Base-by-base conservation (phyloP, 2,329 filamentous ascomycete genomes). In the Zymoseptoria crescenta region DNA sequence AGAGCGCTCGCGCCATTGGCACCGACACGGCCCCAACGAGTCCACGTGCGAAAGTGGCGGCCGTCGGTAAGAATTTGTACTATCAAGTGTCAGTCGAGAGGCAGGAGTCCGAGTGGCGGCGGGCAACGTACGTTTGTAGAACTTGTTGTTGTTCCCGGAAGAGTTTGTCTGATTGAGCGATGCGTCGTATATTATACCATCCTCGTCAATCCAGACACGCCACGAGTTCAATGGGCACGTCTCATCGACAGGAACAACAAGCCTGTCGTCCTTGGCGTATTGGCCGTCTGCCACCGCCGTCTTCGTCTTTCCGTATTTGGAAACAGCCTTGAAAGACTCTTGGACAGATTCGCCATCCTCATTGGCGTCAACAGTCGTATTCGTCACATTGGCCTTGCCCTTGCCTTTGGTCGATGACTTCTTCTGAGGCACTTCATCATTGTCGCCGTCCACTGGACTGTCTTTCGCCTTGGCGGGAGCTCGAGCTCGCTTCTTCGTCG, bases 141-240 rank as follows among this genome's bases (percentile, higher is more conserved):
- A 93, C 65, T 94, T 94, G 73, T 94, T 93, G 73, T 88, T 88
- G 69, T 93, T 94, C 52, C 80, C 74, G 0, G 77, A 75, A 0
- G 88, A 77, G 65, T 91, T 88, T 9, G 89, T 88, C 70, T 92
- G 87, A 65, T 92, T 94, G 52, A 95, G 77, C 0, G 87, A 85
- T 0, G 88, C 89, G 69, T 95, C 90, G 71, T 83, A 93, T 53
- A 93, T 89, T 57, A 87, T 74, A 20, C 84, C 83, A 48, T 81
- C 73, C 1, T 81, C 74, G 61, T 87, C 87, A 58, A 93, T 82
- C 68, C 87, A 85, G 30, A 95, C 89, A 9, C 67, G 66, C 56
- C 73, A 74, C 28, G 55, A 54, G 58, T 21, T 56, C 35, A 73
- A 68, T 7, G 69, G 63, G 56, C 73, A 79, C 16, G 65, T 69